Conservation (phyloP, 768 basidiomycete genomes). For the Termitomyces sp. region DNA sequence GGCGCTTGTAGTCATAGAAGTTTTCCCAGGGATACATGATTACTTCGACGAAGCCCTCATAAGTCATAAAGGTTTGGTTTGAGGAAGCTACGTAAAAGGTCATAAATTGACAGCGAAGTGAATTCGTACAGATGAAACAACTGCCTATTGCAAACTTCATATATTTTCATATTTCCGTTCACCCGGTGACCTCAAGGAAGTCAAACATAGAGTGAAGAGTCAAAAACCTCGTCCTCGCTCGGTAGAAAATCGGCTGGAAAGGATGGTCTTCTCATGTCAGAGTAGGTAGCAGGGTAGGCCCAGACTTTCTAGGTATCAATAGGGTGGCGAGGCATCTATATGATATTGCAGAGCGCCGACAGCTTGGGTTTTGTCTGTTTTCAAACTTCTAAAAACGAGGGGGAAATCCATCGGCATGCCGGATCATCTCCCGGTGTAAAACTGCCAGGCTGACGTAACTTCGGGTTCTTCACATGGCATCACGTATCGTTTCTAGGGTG, state of each 20-base stretch:
- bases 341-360: background rate
- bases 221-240: background rate
- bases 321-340: background rate
- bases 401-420: background rate
- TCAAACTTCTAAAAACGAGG: background rate
- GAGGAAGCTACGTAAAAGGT: background rate
- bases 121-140: background rate
- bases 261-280: background rate
- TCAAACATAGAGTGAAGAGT: background rate
- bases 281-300: too few species aligned
- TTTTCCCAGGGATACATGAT: background rate
- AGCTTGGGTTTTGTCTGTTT: too few species aligned
- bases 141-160: background rate
- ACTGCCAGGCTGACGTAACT: background rate
- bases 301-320: too few species aligned
- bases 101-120: background rate
- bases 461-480: background rate
- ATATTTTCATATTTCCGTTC: background rate
- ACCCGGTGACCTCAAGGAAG: background rate
- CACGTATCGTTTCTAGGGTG: background rate
- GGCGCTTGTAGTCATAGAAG: background rate
- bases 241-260: constrained; percentile 7
- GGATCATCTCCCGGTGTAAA: background rate
- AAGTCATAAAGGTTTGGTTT: background rate
- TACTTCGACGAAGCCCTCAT: background rate